Conservation (phyloP, 2,329 filamentous ascomycete genomes). For the Beauveria sp. region DNA sequence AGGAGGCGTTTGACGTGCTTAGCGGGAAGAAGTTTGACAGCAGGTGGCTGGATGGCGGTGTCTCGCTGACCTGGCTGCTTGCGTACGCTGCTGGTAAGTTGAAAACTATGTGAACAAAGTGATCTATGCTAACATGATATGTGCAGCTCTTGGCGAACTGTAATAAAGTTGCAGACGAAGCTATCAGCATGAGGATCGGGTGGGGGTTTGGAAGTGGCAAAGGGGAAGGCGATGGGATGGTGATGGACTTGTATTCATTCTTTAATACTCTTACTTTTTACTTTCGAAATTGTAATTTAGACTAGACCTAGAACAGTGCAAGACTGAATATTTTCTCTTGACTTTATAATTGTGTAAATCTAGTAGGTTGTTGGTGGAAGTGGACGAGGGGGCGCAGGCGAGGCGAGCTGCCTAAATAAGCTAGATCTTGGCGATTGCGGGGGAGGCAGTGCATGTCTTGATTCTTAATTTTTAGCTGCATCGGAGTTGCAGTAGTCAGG, state of each 20-base stretch:
- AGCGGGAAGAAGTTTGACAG: conserved; percentile 55
- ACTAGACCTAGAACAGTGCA: neutral
- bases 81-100: conserved; percentile 65
- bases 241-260: neutral
- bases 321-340: neutral
- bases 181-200: neutral
- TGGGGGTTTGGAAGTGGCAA: too few species aligned
- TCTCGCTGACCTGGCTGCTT: conserved; percentile 77
- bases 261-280: neutral
- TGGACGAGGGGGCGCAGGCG: neutral
- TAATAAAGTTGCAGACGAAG: neutral
- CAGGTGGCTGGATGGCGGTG: conserved; percentile 71
- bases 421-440: conserved; percentile 8
- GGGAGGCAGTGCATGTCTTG: conserved; percentile 10
- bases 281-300: neutral
- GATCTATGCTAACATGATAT: neutral
- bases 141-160: conserved; percentile 5
- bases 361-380: neutral
- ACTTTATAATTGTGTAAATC: too few species aligned
- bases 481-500: neutral
- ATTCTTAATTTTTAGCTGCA: neutral
- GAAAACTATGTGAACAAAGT: neutral
- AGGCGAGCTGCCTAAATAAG: neutral
- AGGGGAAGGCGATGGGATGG: neutral
- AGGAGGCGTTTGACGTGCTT: conserved; percentile 68